Evolutionary conservation across 2,329 filamentous ascomycete species (phyloP).

Genomic region (Blastomyces silverae): DNA sequence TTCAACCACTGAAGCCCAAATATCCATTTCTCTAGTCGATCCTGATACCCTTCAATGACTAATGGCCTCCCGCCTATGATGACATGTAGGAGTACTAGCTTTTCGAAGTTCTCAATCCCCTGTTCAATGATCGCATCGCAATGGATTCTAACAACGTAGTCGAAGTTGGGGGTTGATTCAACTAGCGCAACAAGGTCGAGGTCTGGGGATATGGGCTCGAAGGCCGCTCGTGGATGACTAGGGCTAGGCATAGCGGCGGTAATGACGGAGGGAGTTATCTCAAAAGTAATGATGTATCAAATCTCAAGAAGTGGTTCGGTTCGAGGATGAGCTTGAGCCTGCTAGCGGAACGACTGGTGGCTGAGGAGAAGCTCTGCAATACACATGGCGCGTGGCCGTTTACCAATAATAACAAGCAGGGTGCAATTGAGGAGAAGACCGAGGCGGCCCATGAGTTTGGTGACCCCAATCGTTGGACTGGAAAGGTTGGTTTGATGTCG

Average conservation of each 20-base stretch:
- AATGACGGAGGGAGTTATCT: background rate
- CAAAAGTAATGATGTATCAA: background rate
- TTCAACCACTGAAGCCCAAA: constrained; percentile 79
- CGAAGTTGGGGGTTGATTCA: constrained; percentile 72
- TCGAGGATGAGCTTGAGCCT: background rate
- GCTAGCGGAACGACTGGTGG: background rate
- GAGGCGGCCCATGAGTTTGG: background rate
- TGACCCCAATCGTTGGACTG: background rate
- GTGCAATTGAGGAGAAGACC: background rate
- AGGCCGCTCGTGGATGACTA: constrained; percentile 70
- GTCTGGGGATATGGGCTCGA: constrained; percentile 82
- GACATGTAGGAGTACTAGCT: constrained; percentile 74
- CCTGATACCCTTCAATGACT: constrained; percentile 83
- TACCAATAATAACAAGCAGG: background rate
- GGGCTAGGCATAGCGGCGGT: constrained; percentile 62
- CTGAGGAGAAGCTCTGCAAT: background rate
- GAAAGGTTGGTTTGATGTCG: background rate
- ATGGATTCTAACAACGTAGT: constrained; percentile 75
- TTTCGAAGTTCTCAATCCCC: constrained; percentile 73
- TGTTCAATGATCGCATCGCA: constrained; percentile 70
- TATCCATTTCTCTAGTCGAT: constrained; percentile 64
- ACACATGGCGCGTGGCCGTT: background rate
- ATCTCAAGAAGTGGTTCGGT: background rate
- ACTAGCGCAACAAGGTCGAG: constrained; percentile 72
- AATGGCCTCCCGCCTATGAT: constrained; percentile 79